Conservation (phyloP, 1,139 yeast genomes). For the Geotrichum europaeum region DNA sequence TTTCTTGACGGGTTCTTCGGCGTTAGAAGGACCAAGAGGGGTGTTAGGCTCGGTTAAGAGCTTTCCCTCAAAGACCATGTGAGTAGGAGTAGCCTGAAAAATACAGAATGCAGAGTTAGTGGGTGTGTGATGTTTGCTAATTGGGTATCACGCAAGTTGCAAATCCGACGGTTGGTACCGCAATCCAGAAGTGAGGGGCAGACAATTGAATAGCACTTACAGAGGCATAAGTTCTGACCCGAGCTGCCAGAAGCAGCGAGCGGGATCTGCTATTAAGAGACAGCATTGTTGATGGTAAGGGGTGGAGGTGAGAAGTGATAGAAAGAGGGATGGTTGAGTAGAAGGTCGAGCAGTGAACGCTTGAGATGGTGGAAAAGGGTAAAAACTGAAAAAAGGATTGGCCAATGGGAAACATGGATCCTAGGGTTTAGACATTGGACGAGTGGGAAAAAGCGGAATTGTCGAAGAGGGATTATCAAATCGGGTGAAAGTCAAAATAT, state of each 20-base stretch:
- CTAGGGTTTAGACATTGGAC: neutral
- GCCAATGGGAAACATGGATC: neutral
- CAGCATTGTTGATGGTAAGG: neutral
- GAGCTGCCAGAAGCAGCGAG: neutral
- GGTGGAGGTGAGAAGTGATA: neutral
- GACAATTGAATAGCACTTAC: neutral
- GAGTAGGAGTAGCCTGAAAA: neutral
- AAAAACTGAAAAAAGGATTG: slow-evolving; percentile 1
- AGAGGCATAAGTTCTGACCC: slow-evolving; percentile 1
- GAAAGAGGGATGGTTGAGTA: neutral
- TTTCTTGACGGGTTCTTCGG: neutral
- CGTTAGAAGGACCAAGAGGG: neutral
- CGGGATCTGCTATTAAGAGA: slow-evolving; percentile 1
- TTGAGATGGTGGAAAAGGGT: neutral
- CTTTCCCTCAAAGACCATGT: slow-evolving; percentile 18
- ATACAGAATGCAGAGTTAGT: neutral
- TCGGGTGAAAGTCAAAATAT: neutral
- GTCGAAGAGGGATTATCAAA: neutral
- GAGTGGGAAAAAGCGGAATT: neutral
- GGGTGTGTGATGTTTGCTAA: neutral
- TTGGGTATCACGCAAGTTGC: neutral
- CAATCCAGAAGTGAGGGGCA: neutral
- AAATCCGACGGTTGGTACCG: neutral
- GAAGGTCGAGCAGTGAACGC: neutral
- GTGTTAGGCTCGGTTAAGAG: slow-evolving; percentile 6